phyloP scores from a whole-genome alignment of 805 yeast genomes.

The Yarrowia hollandica region DNA sequence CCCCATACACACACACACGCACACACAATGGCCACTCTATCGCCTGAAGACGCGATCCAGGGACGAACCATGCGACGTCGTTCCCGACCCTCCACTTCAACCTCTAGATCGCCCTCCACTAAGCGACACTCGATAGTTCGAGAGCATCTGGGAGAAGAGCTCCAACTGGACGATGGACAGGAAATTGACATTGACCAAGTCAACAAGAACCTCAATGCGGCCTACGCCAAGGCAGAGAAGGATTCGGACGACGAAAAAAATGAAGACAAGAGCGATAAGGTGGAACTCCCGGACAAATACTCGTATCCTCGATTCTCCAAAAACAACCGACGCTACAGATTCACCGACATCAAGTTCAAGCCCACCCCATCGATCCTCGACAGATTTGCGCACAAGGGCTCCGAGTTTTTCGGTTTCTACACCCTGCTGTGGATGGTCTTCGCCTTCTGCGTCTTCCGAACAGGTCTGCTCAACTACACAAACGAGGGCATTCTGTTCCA shows the following conservation, averaged over 20 bases:
- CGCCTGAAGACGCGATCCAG: conserved; percentile 1
- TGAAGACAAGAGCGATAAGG: neutral
- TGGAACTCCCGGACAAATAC: conserved; percentile 17
- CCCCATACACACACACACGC: no score
- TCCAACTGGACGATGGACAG: neutral
- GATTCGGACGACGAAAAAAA: conserved; percentile 24
- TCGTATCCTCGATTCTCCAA: conserved; percentile 24
- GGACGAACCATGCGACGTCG: conserved; percentile 2
- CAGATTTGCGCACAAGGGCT: conserved; percentile 3
- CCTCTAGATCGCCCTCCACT: conserved; percentile 19
- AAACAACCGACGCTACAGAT: conserved; percentile 23
- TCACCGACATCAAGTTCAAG: conserved; percentile 25
- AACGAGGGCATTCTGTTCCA: conserved; percentile 48
- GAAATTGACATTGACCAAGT: neutral
- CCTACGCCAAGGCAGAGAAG: conserved; percentile 15
- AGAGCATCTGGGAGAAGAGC: conserved; percentile 21
- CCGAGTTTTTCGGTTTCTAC: conserved; percentile 71
- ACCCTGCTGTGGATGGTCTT: conserved; percentile 50
- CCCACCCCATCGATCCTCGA: conserved; percentile 25
- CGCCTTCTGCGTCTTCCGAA: conserved; percentile 42
- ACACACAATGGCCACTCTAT: neutral
- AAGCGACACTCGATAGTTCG: conserved; percentile 14
- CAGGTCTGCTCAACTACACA: conserved; percentile 54
- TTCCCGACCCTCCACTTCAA: neutral
- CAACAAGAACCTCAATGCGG: conserved; percentile 15